A percentile compares a stretch with the other conserved stretches of the same genome.
Conservation (phyloP, 2,329 filamentous ascomycete species). For the Epichloe coenophiala region DNA sequence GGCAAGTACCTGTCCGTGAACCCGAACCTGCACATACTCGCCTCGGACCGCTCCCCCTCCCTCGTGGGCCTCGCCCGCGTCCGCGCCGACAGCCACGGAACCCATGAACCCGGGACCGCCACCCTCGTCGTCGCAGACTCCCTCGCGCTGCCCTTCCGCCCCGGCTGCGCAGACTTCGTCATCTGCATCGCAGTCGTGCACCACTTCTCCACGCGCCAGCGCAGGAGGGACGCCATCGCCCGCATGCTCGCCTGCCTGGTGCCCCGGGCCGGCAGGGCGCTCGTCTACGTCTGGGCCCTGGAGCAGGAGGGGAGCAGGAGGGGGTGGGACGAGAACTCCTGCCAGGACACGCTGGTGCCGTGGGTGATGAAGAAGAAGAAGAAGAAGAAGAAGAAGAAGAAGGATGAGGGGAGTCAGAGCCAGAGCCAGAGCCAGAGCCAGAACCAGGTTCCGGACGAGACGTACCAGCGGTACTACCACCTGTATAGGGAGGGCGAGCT, state of each 20-base stretch:
- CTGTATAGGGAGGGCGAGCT: slow-evolving; percentile 79
- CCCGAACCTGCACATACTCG: slow-evolving; percentile 62
- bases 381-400: too few relatives aligned
- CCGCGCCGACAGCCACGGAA: neutral
- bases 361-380: slow-evolving; percentile 56
- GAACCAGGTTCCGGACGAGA: slow-evolving; percentile 26
- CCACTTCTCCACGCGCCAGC: slow-evolving; percentile 67
- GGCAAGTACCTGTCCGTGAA: slow-evolving; percentile 88
- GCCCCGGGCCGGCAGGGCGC: slow-evolving; percentile 47
- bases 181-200: slow-evolving; percentile 92
- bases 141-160: slow-evolving; percentile 66
- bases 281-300: slow-evolving; percentile 91
- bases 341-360: slow-evolving; percentile 89
- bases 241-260: slow-evolving; percentile 56
- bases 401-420: slow-evolving; percentile 4
- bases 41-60: slow-evolving; percentile 64
- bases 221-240: slow-evolving; percentile 59
- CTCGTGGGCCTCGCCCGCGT: slow-evolving; percentile 30
- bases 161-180: slow-evolving; percentile 55
- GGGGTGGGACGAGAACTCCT: slow-evolving; percentile 72
- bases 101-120: too few relatives aligned
- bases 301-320: slow-evolving; percentile 79
- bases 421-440: too few relatives aligned
- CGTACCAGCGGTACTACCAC: slow-evolving; percentile 88
- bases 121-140: slow-evolving; percentile 66